phyloP scores from a whole-genome alignment of 2,329 filamentous ascomycete species.

The Exophiala aquamarina region DNA sequence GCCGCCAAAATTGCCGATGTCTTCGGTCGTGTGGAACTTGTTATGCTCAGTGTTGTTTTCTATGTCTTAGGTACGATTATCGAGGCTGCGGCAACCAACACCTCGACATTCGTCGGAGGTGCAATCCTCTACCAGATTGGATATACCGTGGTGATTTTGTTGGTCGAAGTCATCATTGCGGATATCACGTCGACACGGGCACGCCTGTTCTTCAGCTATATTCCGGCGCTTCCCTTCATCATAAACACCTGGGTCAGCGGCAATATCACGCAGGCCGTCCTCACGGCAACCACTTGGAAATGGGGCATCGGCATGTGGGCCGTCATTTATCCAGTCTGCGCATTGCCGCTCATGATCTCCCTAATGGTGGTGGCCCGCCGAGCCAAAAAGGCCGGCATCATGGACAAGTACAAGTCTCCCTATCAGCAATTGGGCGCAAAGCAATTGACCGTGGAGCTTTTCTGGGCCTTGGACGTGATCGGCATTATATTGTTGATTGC shows the following conservation, averaged over 20 bases:
- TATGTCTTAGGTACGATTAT: conserved; percentile 59
- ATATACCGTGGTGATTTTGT: conserved; percentile 61
- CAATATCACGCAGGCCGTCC: conserved; percentile 53
- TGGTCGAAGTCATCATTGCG: conserved; percentile 64
- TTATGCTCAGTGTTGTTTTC: conserved; percentile 56
- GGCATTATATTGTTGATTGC: conserved; percentile 55
- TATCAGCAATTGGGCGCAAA: conserved; percentile 43
- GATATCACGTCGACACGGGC: conserved; percentile 64
- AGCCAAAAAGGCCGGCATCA: conserved; percentile 52
- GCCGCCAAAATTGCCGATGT: conserved; percentile 64
- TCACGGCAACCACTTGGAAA: conserved; percentile 54
- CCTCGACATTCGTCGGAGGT: conserved; percentile 57
- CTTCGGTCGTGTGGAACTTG: conserved; percentile 61
- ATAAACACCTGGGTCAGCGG: conserved; percentile 66
- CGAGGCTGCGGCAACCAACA: conserved; percentile 51
- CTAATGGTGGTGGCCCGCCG: conserved; percentile 53
- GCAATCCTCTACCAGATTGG: conserved; percentile 63
- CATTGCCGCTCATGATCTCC: conserved; percentile 55
- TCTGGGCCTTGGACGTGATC: conserved; percentile 57
- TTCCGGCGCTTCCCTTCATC: conserved; percentile 60
- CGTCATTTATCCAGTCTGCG: conserved; percentile 59
- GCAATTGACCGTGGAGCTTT: conserved; percentile 45
- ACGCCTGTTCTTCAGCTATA: conserved; percentile 64
- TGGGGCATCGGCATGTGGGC: conserved; percentile 67
- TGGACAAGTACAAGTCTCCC: conserved; percentile 47